Percentiles rank a stretch among this genome's conserved stretches.
Evolutionary conservation across 257 asterid genomes (phyloP).

Genomic region (Solanum etuberosum): DNA sequence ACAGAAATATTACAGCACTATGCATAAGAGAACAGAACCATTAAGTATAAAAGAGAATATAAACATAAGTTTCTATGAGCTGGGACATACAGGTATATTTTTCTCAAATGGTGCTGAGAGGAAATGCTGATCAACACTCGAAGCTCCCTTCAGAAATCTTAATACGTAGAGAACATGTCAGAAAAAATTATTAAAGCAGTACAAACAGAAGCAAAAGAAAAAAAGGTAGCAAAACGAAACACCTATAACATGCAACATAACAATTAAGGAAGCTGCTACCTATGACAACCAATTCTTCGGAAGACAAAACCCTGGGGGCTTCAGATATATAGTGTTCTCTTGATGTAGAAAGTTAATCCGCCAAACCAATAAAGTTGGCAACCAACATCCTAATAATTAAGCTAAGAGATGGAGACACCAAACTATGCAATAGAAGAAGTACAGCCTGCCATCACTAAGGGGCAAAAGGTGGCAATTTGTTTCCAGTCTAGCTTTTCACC

Average conservation of each 20-base stretch:
- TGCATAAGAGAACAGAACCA: not conserved
- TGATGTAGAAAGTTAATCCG: not conserved
- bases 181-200: not conserved
- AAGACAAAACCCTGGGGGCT: not conserved
- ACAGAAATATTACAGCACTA: not conserved
- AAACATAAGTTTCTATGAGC: not conserved
- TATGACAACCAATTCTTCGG: not conserved
- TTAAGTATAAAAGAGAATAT: not conserved
- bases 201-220: not conserved
- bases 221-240: not conserved
- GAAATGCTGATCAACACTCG: slow-evolving; percentile 88
- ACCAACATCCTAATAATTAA: not conserved
- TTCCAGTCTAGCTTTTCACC: not conserved
- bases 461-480: not conserved
- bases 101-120: slow-evolving; percentile 64
- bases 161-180: slow-evolving; percentile 13
- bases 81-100: slow-evolving; percentile 70
- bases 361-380: not conserved
- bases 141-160: slow-evolving; percentile 96
- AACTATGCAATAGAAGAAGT: not conserved
- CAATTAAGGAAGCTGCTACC: not conserved
- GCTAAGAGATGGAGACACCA: not conserved
- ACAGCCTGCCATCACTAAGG: not conserved
- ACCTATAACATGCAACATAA: not conserved
- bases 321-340: not conserved